Base-by-base conservation (phyloP, 2,329 filamentous ascomycete genomes). In the Biscogniauxia marginata region DNA sequence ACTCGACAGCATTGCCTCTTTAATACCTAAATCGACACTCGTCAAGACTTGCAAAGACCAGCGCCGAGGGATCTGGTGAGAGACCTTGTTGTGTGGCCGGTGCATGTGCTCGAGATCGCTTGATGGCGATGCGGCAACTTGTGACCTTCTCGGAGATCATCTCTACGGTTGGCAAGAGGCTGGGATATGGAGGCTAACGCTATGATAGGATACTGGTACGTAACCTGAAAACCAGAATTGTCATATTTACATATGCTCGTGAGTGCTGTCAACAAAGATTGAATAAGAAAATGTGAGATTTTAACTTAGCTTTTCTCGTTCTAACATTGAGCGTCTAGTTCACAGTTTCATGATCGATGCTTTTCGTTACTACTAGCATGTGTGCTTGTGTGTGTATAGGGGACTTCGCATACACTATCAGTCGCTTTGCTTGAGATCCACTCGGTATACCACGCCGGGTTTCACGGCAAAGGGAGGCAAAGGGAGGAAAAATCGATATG, bases 81-180 rank as follows among this genome's bases (percentile, higher is more conserved):
- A 55, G 11, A 51, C 30, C 30, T 39, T 39, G 30, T 39, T 50
- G 43, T 39, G 34, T 49, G 39, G 34, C 16, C 18, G 30, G 52
- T 55, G 57, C 62, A 64, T 64, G 62, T 64, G 60, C 55, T 63
- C 58, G 56, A 45, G 53, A 51, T 60, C 56, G 58, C 62, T 61
- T 60, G 60, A 49, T 60, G 49, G 50, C 49, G 54, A 46, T 52
- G 20, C 19, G 47, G 57, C 51, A 54, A 57, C 62, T 25, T 59
- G 60, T 64, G 62, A 64, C 60, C 30, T 39, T 53, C 49, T 53
- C 18, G 19, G 19, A 25, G 21, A 52, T 51, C 39, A 24, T 22
- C 25, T 48, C 18, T 49, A 19, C 23, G 19, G 44, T 44, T 49
- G 49, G 30, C 24, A 50, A 50, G 25, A 47, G 45, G 52, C 20